Evolutionary conservation across 441 rosid genomes (phyloP).

Genomic region (Adansonia rubrostipa): DNA sequence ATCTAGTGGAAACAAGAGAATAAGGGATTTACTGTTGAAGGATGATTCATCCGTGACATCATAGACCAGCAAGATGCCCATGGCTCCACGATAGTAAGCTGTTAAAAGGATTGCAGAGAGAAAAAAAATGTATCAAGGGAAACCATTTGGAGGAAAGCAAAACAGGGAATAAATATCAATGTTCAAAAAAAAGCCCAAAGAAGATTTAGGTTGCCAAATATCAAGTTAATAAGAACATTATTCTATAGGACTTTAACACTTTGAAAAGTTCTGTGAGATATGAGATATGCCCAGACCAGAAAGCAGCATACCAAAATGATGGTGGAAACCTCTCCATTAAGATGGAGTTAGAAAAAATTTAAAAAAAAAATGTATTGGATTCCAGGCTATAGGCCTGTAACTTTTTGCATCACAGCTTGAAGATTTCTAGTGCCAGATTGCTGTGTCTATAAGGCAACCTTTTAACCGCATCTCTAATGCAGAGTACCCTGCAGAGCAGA

Average conservation of each 20-base stretch:
- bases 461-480: background rate
- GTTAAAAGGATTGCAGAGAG: conserved; percentile 24
- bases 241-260: background rate
- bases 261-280: background rate
- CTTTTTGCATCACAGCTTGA: background rate
- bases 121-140: conserved; percentile 4
- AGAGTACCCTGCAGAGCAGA: background rate
- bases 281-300: conserved; percentile 4
- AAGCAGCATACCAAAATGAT: background rate
- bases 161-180: background rate
- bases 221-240: conserved; percentile 4
- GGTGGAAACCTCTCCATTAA: background rate
- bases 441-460: background rate
- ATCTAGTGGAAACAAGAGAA: conserved; percentile 16
- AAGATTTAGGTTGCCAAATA: background rate
- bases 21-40: conserved; percentile 60
- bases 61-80: conserved; percentile 76
- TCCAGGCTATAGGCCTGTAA: background rate
- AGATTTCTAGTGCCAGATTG: background rate
- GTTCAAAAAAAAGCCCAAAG: background rate
- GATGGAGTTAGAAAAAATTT: background rate
- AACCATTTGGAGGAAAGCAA: conserved; percentile 5
- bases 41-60: conserved; percentile 79
- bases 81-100: conserved; percentile 80
- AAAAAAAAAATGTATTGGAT: background rate